Evolutionary conservation across 345 rosid genomes (phyloP).

Genomic region (Eucalyptus tenuipes): DNA sequence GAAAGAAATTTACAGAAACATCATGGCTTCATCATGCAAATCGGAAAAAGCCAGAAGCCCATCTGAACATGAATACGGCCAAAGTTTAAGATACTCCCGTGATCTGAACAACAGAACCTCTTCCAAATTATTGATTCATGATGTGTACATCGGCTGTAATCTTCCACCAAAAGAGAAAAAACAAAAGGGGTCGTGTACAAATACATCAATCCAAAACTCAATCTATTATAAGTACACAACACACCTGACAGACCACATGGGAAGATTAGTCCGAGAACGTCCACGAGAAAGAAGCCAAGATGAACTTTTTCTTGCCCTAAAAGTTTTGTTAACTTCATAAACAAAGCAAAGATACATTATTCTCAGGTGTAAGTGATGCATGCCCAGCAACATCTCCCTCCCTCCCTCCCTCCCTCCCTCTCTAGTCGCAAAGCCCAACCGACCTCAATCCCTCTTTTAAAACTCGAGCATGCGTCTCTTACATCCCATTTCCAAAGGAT

Average conservation of each 20-base stretch:
- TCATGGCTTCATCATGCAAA: not conserved
- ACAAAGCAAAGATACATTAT: conserved; percentile 16
- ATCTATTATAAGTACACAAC: not conserved
- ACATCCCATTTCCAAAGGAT: conserved; percentile 24
- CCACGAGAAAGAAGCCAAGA: not conserved
- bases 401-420: not conserved
- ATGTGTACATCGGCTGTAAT: not conserved
- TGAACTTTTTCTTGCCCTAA: not conserved
- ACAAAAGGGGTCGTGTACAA: not conserved
- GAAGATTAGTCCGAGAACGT: not conserved
- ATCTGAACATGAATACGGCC: not conserved
- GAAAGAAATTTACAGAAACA: not conserved
- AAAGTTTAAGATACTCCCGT: not conserved
- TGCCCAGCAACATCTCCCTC: conserved; percentile 33
- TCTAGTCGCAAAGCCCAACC: not conserved
- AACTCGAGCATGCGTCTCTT: not conserved
- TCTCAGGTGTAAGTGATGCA: conserved; percentile 61
- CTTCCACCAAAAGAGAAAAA: not conserved
- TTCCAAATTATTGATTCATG: not conserved
- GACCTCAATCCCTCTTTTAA: not conserved
- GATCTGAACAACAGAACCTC: not conserved
- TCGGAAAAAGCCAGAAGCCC: not conserved
- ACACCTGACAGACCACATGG: not conserved
- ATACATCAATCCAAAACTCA: not conserved
- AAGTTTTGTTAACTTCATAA: not conserved